phyloP scores from a whole-genome alignment of 1,284 basidiomycete species.

The Moesziomyces parantarcticus region DNA sequence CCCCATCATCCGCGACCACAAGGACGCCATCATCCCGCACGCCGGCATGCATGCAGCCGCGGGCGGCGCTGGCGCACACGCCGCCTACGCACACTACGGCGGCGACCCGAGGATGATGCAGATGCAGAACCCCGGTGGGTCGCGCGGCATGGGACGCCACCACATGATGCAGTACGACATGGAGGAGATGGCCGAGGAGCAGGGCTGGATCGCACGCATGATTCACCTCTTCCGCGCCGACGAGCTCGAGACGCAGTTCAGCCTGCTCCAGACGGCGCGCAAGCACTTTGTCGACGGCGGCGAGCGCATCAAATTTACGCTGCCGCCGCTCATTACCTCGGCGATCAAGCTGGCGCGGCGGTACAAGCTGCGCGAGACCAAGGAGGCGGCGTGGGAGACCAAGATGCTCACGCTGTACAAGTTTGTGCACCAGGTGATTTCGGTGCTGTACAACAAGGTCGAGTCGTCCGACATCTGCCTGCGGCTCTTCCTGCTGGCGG shows the following conservation, averaged over 20 bases:
- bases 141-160: constrained; percentile 41
- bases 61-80: constrained; percentile 22
- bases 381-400: constrained; percentile 56
- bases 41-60: constrained; percentile 37
- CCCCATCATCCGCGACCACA: constrained; percentile 61
- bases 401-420: constrained; percentile 66
- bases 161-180: constrained; percentile 56
- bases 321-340: constrained; percentile 63
- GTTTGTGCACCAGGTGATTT: constrained; percentile 66
- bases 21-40: constrained; percentile 48
- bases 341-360: constrained; percentile 64
- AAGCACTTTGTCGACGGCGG: constrained; percentile 63
- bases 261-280: constrained; percentile 62
- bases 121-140: too few relatives aligned
- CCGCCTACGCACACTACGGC: constrained; percentile 29
- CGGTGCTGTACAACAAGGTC: constrained; percentile 63
- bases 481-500: constrained; percentile 61
- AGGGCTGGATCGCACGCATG: constrained; percentile 64
- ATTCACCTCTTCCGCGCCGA: constrained; percentile 65
- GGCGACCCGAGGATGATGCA: constrained; percentile 43
- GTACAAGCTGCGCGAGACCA: constrained; percentile 55
- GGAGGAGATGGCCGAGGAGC: constrained; percentile 66
- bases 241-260: constrained; percentile 63
- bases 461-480: constrained; percentile 65
- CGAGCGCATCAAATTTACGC: constrained; percentile 63